These are phyloP conservation scores for Coemansia sp. DNA, from an alignment of 192 early-diverging fungal genomes.

Conservation along the genomic window DNA sequence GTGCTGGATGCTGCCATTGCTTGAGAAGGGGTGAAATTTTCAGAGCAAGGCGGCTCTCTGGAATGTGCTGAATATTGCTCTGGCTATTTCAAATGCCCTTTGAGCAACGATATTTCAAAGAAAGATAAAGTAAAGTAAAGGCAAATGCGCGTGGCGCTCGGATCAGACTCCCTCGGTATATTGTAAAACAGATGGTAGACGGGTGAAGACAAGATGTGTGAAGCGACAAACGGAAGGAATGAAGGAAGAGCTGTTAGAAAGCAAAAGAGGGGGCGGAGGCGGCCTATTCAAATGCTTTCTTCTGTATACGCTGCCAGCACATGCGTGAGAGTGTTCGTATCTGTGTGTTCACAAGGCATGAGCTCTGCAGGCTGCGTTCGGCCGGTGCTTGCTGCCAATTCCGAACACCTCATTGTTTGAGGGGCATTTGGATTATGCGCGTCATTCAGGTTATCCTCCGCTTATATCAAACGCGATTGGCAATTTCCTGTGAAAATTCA, in stretches of 20 bases:
- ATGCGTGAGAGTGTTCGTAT: neutral
- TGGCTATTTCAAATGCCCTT: neutral
- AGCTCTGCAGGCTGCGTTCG: neutral
- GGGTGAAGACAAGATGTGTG: neutral
- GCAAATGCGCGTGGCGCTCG: neutral
- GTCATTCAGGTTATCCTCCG: too few species aligned
- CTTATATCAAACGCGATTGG: too few species aligned
- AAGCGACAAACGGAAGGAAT: neutral
- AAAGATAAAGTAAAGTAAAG: neutral
- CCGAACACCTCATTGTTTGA: neutral
- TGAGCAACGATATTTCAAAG: neutral
- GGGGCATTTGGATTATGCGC: too few species aligned
- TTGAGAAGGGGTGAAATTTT: neutral
- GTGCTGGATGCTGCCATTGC: slow-evolving; percentile 9
- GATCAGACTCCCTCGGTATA: too few species aligned
- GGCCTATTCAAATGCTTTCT: too few species aligned
- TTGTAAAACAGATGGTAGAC: too few species aligned
- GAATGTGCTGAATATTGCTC: too few species aligned
- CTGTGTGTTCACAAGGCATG: neutral
- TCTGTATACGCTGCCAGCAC: too few species aligned
- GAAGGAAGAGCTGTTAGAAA: neutral
- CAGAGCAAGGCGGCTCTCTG: too few species aligned
- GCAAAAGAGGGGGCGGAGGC: neutral
- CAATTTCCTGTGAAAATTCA: too few species aligned
- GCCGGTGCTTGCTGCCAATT: too few species aligned